These are phyloP conservation scores for Debaryomyces prosopidis DNA, from an alignment of 805 yeast species.

Conservation along the genomic window DNA sequence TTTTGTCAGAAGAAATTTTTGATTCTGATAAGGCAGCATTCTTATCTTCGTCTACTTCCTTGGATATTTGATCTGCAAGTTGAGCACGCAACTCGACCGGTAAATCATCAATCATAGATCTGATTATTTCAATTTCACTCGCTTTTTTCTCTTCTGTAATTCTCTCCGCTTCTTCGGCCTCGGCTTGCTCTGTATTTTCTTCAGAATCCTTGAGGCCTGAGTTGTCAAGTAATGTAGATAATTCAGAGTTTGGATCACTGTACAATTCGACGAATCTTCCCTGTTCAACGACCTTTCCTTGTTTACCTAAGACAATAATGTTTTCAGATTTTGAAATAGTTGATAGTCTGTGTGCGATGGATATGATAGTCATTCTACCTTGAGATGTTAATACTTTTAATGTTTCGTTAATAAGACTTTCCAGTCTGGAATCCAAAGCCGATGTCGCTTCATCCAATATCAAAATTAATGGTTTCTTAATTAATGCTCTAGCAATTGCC, in stretches of 20 bases:
- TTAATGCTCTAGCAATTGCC: slow-evolving; percentile 73
- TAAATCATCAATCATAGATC: slow-evolving; percentile 36
- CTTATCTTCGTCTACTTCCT: slow-evolving; percentile 5
- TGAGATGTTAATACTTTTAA: slow-evolving; percentile 35
- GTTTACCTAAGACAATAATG: slow-evolving; percentile 43
- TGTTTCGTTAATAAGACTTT: slow-evolving; percentile 44
- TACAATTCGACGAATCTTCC: slow-evolving; percentile 41
- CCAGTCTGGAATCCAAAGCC: slow-evolving; percentile 56
- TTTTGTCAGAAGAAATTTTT: slow-evolving; percentile 5
- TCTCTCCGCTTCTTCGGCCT: slow-evolving; percentile 23
- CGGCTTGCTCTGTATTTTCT: slow-evolving; percentile 26
- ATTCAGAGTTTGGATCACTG: slow-evolving; percentile 41
- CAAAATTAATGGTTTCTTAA: slow-evolving; percentile 63
- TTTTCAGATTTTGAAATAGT: slow-evolving; percentile 46
- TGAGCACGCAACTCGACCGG: slow-evolving; percentile 31
- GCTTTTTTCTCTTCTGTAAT: slow-evolving; percentile 14
- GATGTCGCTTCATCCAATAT: slow-evolving; percentile 72
- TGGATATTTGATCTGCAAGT: slow-evolving; percentile 26
- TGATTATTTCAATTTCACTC: slow-evolving; percentile 22
- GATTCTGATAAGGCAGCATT: slow-evolving; percentile 2
- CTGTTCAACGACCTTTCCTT: slow-evolving; percentile 41
- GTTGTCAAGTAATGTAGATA: slow-evolving; percentile 42
- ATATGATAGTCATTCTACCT: slow-evolving; percentile 43
- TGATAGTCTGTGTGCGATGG: slow-evolving; percentile 46
- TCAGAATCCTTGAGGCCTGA: slow-evolving; percentile 18